Conservation (phyloP, 2,329 filamentous ascomycete genomes). For the Trichoderma cornu-damae region DNA sequence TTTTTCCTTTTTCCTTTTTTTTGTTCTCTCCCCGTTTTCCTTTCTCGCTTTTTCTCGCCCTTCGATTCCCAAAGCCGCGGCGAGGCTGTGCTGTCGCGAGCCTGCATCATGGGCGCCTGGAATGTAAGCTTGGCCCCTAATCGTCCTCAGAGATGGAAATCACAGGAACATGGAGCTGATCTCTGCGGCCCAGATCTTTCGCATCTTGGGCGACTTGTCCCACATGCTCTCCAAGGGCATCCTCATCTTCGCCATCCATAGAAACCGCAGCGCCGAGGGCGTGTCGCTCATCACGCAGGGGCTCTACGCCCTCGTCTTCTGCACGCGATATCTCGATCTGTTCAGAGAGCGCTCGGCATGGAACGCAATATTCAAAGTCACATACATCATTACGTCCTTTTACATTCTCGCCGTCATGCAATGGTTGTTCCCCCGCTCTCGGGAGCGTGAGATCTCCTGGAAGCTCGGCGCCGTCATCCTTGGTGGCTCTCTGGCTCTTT, state of each 20-base stretch:
- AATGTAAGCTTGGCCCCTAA: slow-evolving; percentile 32
- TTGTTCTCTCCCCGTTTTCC: neutral
- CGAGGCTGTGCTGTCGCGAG: slow-evolving; percentile 17
- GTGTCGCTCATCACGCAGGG: slow-evolving; percentile 88
- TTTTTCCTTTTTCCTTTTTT: neutral
- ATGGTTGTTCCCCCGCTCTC: slow-evolving; percentile 76
- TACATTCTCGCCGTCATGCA: slow-evolving; percentile 89
- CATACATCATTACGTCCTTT: slow-evolving; percentile 77
- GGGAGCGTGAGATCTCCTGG: slow-evolving; percentile 90
- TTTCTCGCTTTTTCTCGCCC: neutral
- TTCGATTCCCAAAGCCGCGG: neutral
- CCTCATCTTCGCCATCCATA: slow-evolving; percentile 84
- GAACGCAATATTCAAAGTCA: slow-evolving; percentile 81
- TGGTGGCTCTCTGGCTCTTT: slow-evolving; percentile 57
- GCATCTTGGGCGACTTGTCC: slow-evolving; percentile 75
- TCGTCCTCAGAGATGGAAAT: neutral
- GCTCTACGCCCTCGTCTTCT: slow-evolving; percentile 81
- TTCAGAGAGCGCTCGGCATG: slow-evolving; percentile 55
- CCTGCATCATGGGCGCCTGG: slow-evolving; percentile 37
- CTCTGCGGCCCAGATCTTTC: slow-evolving; percentile 51
- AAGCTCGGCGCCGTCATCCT: slow-evolving; percentile 72
- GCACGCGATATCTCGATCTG: slow-evolving; percentile 80
- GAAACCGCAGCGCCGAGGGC: slow-evolving; percentile 81
- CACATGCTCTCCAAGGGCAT: slow-evolving; percentile 86
- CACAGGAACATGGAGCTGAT: neutral